These are phyloP conservation scores for Sesbania bispinosa DNA, from an alignment of 306 rosid species.

Conservation along the genomic window DNA sequence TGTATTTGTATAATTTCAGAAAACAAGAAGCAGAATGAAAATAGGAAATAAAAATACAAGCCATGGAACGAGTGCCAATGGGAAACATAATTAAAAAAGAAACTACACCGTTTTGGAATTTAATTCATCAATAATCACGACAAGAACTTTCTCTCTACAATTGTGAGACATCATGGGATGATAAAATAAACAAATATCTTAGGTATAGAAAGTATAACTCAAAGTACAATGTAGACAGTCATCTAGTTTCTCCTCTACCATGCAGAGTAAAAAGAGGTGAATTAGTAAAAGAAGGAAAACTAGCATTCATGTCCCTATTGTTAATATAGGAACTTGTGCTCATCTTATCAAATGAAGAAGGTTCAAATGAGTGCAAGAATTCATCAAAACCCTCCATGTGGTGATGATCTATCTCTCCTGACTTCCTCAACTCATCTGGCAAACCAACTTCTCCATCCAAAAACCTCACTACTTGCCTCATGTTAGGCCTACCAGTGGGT, in stretches of 20 bases:
- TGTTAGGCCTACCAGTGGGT: constrained; percentile 48
- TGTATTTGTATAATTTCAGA: too few species aligned
- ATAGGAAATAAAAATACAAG: too few species aligned
- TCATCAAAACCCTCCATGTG: constrained; percentile 58
- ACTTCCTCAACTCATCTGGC: constrained; percentile 35
- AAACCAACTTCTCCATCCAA: constrained; percentile 57
- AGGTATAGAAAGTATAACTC: neutral
- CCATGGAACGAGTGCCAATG: neutral
- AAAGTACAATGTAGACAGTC: neutral
- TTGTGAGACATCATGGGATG: neutral
- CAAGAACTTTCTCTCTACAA: neutral
- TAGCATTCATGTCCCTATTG: constrained; percentile 26
- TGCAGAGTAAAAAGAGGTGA: constrained; percentile 38
- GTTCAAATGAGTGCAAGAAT: constrained; percentile 42
- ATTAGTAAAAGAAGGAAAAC: constrained; percentile 36
- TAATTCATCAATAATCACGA: neutral
- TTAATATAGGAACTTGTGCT: constrained; percentile 27
- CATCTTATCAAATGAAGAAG: constrained; percentile 44
- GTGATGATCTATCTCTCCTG: constrained; percentile 16
- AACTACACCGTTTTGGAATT: neutral
- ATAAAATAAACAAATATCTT: neutral
- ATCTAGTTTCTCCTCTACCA: constrained; percentile 33
- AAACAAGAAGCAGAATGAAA: too few species aligned
- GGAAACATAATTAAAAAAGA: neutral
- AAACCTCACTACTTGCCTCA: constrained; percentile 56